Conservation (phyloP, 176 grass and related monocot species). For the Hordeum vulgare region MorexV3_pseudomolecules_assembly NC_058520.1:100827646-100828145, state of each 20-base stretch:
- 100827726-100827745: too few relatives aligned
- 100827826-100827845: not conserved
- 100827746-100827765: too few relatives aligned
- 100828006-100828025: slow-evolving; percentile 28
- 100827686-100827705: too few relatives aligned
- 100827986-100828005: slow-evolving; percentile 10
- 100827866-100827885: slow-evolving; percentile 9
- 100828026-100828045: slow-evolving; percentile 41
- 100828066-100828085: slow-evolving; percentile 72
- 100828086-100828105: slow-evolving; percentile 78
- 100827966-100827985: slow-evolving; percentile 15
- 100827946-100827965: slow-evolving; percentile 25
- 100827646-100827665: too few relatives aligned
- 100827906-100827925: not conserved
- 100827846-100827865: not conserved
- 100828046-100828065: slow-evolving; percentile 56
- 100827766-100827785: too few relatives aligned
- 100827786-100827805: too few relatives aligned
- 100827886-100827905: not conserved
- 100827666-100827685: too few relatives aligned
- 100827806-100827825: not conserved
- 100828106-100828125: slow-evolving; percentile 98
- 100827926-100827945: slow-evolving; percentile 44
- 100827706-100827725: too few relatives aligned
- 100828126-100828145: slow-evolving; percentile 93